Percentiles rank a stretch among this genome's conserved stretches.
These are phyloP conservation scores for Tympanopsis confertula DNA, from an alignment of 2,329 filamentous ascomycete genomes.

Conservation along the genomic window DNA sequence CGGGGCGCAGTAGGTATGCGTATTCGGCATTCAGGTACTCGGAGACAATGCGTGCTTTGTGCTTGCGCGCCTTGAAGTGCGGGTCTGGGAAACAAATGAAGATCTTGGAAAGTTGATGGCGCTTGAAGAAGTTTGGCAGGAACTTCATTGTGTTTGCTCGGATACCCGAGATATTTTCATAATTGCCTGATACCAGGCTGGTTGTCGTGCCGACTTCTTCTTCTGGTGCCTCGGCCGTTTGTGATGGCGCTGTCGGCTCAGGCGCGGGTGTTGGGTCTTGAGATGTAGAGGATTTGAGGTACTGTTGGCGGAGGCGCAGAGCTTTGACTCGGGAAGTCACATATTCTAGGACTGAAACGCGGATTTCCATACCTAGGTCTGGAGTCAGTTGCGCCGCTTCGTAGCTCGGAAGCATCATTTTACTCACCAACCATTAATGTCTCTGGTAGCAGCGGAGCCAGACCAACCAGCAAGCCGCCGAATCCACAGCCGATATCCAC, in stretches of 20 bases:
- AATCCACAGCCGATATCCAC: conserved; percentile 97
- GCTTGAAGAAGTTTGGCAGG: conserved; percentile 89
- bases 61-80: conserved; percentile 94
- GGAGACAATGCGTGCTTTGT: conserved; percentile 91
- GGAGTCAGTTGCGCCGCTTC: not conserved
- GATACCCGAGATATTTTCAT: conserved; percentile 80
- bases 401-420: not conserved
- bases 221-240: conserved; percentile 79
- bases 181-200: conserved; percentile 38
- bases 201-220: conserved; percentile 67
- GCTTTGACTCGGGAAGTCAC: conserved; percentile 26
- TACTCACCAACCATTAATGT: conserved; percentile 67
- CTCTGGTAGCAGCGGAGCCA: conserved; percentile 71
- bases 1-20: conserved; percentile 72
- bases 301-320: not conserved
- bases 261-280: not conserved
- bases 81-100: conserved; percentile 98
- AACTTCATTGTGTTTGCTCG: conserved; percentile 98
- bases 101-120: conserved; percentile 72
- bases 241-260: conserved; percentile 33
- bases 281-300: not conserved
- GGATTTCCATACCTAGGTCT: not conserved
- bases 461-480: conserved; percentile 76
- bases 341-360: conserved; percentile 33
- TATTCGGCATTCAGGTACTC: conserved; percentile 85